Evolutionary conservation across 345 rosid genomes (phyloP).

Genomic region (Corchorus capsularis): DNA sequence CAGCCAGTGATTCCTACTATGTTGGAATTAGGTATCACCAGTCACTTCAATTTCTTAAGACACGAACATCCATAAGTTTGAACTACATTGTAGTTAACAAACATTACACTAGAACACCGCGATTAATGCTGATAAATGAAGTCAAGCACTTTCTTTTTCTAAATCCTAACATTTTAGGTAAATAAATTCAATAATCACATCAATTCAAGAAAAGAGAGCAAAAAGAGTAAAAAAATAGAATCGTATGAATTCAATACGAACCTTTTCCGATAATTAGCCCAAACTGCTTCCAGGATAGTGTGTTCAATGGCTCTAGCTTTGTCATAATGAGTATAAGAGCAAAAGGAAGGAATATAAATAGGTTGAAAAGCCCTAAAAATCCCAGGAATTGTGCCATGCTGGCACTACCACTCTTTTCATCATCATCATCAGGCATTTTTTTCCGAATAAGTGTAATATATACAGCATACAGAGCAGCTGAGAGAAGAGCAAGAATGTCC

Average conservation of each 20-base stretch:
- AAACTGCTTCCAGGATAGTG: constrained; percentile 63
- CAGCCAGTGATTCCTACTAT: not conserved
- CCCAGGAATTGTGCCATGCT: constrained; percentile 98
- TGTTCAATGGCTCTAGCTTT: constrained; percentile 61
- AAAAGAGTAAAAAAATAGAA: not conserved
- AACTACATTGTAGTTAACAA: not conserved
- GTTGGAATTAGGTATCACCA: not conserved
- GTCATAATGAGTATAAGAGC: constrained; percentile 71
- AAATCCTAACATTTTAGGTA: not conserved
- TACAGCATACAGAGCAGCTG: constrained; percentile 77
- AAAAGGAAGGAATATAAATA: constrained; percentile 74
- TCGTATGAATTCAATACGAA: constrained; percentile 24
- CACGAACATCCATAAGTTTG: not conserved
- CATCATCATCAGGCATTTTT: constrained; percentile 85
- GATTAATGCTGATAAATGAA: not conserved
- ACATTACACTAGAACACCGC: not conserved
- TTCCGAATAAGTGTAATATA: constrained; percentile 87
- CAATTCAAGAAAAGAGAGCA: constrained; percentile 2
- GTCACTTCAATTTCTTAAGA: not conserved
- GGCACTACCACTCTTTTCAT: constrained; percentile 62
- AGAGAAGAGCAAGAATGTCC: constrained; percentile 72
- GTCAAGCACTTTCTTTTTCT: not conserved
- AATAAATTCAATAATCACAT: not conserved
- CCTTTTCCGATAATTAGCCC: constrained; percentile 92
- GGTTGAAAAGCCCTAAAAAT: constrained; percentile 80